Conservation (phyloP, 108 stramenopile species). For the Nitzschia sp. region DNA sequence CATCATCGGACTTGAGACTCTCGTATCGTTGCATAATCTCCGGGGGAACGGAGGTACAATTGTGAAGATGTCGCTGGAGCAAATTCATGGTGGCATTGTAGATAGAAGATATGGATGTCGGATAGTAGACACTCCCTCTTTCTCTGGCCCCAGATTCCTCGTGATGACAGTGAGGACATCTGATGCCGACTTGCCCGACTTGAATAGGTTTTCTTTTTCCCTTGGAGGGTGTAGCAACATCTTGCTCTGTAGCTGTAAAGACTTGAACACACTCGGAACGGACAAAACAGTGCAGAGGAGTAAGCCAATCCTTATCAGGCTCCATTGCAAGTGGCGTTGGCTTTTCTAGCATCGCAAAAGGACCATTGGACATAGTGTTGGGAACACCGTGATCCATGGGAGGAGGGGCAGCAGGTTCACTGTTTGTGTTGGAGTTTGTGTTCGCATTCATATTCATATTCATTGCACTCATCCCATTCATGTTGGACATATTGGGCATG, state of each 20-base stretch:
- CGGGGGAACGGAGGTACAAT: slow-evolving; percentile 57
- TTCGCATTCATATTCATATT: neutral
- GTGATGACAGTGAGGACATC: slow-evolving; percentile 76
- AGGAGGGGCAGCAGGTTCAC: neutral
- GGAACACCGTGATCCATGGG: neutral
- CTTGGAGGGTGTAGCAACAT: slow-evolving; percentile 77
- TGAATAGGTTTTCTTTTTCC: slow-evolving; percentile 76
- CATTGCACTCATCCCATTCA: too few species aligned
- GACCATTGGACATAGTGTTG: slow-evolving; percentile 46
- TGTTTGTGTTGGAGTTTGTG: neutral
- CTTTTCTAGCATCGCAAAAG: slow-evolving; percentile 50
- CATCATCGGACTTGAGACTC: slow-evolving; percentile 73
- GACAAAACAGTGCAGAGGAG: slow-evolving; percentile 83
- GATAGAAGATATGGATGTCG: slow-evolving; percentile 62
- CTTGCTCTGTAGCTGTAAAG: slow-evolving; percentile 64
- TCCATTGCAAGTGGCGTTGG: slow-evolving; percentile 61
- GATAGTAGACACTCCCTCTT: slow-evolving; percentile 77
- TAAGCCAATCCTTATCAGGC: slow-evolving; percentile 75
- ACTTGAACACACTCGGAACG: slow-evolving; percentile 74
- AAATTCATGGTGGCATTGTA: slow-evolving; percentile 84
- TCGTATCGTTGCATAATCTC: slow-evolving; percentile 69
- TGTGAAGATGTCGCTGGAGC: slow-evolving; percentile 74
- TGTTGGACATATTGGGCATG: neutral
- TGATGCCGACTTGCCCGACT: slow-evolving; percentile 82
- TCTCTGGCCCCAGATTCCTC: slow-evolving; percentile 34